Evolutionary conservation across 2,329 filamentous ascomycete genomes (phyloP), one percentile per base, ranked within the genome.

Genomic region (Colletotrichum liaoningense): DNA sequence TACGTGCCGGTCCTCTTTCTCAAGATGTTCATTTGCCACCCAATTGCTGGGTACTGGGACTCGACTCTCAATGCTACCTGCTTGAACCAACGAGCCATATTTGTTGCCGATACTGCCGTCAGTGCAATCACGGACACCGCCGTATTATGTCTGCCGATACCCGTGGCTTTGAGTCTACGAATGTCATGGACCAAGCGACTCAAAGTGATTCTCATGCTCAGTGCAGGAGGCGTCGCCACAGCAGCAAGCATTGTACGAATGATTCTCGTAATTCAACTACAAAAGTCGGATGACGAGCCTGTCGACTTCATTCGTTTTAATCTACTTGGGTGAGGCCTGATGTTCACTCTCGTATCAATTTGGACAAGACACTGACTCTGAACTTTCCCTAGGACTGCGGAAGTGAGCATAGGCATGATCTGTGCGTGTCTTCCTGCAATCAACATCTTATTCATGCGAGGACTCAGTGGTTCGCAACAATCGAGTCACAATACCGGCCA

Each of bases 21-120:
- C 49, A 85, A 86, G 66, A 82, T 84, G 49, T 79, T 83, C 56
- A 70, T 83, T 28, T 87, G 85, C 74, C 75, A 77, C 38, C 85
- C 85, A 2, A 83, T 87, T 28, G 67, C 77, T 6, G 81, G 79
- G 2, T 86, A 85, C 66, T 87, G 85, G 85, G 60, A 75, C 24
- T 72, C 77, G 2, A 77, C 79, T 0, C 70, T 75, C 2, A 56
- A 74, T 14, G 75, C 73, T 11, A 79, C 79, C 28, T 85, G 83
- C 75, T 72, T 84, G n/a, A 76, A 85, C 72, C 81, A 84, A 38
- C 73, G 73, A 19, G 77, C 77, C 58, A 77, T 82, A 49, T 79
- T 83, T 33, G 78, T 76, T 7, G 78, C 78, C 24, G 81, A 83
- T 65, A 78, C 79, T 7, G 77, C 79, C 54, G 76, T 81, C 63